A percentile compares a stretch with the other conserved stretches of the same genome.
phyloP scores from a whole-genome alignment of 1,284 basidiomycete species.

The Schizopora paradoxa region DNA sequence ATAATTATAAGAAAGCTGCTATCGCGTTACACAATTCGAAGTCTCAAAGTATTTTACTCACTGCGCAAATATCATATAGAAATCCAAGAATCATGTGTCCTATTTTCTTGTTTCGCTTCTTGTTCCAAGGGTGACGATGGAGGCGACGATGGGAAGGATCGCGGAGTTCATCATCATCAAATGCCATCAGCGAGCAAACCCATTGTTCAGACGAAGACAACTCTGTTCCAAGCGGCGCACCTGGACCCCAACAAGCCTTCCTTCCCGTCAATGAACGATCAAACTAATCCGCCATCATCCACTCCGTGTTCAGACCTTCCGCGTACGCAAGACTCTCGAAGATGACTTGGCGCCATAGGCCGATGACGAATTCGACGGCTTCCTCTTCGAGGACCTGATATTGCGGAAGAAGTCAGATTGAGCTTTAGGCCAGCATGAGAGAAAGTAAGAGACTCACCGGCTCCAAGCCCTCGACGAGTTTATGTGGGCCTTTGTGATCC shows the following conservation, averaged over 20 bases:
- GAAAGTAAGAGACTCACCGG: conserved; percentile 54
- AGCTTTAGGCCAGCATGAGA: conserved; percentile 1
- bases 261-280: no score
- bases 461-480: conserved; percentile 81
- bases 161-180: no score
- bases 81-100: no score
- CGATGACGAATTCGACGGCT: conserved; percentile 66
- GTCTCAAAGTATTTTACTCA: no score
- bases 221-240: no score
- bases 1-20: no score
- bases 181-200: no score
- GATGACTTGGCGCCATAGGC: conserved; percentile 82
- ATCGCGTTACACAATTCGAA: no score
- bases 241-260: no score
- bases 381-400: conserved; percentile 83
- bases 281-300: conserved; percentile 49
- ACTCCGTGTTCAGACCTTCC: conserved; percentile 75
- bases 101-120: no score
- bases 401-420: conserved; percentile 7
- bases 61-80: no score
- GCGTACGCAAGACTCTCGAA: conserved; percentile 88
- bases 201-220: no score
- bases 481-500: conserved; percentile 75
- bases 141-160: background rate
- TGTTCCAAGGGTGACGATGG: background rate